Evolutionary conservation across 768 basidiomycete genomes (phyloP).

Genomic region (Russula abietina): DNA sequence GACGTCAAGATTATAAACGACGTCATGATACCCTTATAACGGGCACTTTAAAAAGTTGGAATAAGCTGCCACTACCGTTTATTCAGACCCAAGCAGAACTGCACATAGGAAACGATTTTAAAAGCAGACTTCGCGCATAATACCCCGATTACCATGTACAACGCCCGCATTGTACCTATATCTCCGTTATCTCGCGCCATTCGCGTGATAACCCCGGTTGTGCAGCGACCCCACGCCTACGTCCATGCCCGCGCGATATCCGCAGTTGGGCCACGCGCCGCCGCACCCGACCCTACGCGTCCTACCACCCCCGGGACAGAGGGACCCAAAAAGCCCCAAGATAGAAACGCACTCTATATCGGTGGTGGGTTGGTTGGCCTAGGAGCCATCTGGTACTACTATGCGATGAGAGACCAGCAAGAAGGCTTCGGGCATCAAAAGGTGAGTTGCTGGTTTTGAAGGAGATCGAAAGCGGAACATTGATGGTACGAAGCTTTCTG

Average conservation of each 20-base stretch:
- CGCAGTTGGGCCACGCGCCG: not conserved
- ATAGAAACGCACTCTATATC: constrained; percentile 4
- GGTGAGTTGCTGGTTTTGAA: not conserved
- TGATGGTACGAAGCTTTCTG: not conserved
- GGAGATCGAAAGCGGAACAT: not conserved
- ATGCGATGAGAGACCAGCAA: not conserved
- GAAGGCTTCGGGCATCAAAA: not conserved
- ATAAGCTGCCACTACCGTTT: too few relatives aligned
- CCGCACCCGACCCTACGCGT: constrained; percentile 1
- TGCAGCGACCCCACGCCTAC: not conserved
- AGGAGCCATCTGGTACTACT: constrained; percentile 22
- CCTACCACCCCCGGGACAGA: not conserved
- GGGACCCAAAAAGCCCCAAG: not conserved
- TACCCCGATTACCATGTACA: not conserved
- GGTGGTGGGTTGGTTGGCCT: constrained; percentile 11
- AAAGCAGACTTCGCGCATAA: not conserved
- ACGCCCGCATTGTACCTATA: not conserved
- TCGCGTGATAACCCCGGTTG: not conserved
- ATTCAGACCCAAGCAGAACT: not conserved
- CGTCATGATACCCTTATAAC: too few relatives aligned
- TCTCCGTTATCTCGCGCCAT: constrained; percentile 11
- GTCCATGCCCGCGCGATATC: not conserved
- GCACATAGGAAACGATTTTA: too few relatives aligned
- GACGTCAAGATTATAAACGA: too few relatives aligned
- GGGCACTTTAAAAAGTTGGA: too few relatives aligned